Evolutionary conservation across 169 alveolate species (phyloP), one percentile per base, ranked within the genome.

Genomic region (Fabrea salina): DNA sequence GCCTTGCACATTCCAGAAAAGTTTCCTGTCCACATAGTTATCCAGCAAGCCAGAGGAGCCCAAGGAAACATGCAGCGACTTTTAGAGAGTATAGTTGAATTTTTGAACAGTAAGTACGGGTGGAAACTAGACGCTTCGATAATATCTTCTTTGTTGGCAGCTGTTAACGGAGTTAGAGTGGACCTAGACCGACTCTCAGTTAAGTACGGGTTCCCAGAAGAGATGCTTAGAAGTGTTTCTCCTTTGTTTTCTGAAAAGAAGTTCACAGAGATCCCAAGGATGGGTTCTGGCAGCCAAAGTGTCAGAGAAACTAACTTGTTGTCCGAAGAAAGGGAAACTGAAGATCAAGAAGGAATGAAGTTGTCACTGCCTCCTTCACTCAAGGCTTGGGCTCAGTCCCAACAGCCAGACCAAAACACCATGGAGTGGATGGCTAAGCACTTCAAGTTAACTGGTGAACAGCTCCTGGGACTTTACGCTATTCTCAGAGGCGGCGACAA

Each of bases 391-490:
- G 68, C 68, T 1, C 40, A 56, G 27, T n/a, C 16, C 16, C 37
- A n/a, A 2, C 68, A 56, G 68, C 68, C 68, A 19, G 13, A n/a
- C n/a, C 19, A 27, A 56, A 35, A 56, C 11, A 22, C 37, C 2
- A 56, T 56, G 68, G 68, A 56, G 49, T 56, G 68, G 49, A 56
- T 56, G 68, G 37, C 41, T n/a, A 56, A 56, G 27, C 27, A n/a
- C 27, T 56, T 56, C 49, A 56, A 56, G 68, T 27, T 56, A 56
- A 56, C 27, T 22, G 68, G 68, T n/a, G 68, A 27, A 1, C 37
- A 56, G 49, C 2, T 56, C 19, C 37, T 22, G 25, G 68, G 68
- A 27, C 68, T 56, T 22, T 22, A 22, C 13, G 0, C 41, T 1
- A n/a, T 56, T n/a, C 27, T 56, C 1, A 56, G 68, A 27, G 68